Evolutionary conservation across 257 asterid species (phyloP), one percentile per base, ranked within the genome.

Genomic region (Eustoma russellianum): DNA sequence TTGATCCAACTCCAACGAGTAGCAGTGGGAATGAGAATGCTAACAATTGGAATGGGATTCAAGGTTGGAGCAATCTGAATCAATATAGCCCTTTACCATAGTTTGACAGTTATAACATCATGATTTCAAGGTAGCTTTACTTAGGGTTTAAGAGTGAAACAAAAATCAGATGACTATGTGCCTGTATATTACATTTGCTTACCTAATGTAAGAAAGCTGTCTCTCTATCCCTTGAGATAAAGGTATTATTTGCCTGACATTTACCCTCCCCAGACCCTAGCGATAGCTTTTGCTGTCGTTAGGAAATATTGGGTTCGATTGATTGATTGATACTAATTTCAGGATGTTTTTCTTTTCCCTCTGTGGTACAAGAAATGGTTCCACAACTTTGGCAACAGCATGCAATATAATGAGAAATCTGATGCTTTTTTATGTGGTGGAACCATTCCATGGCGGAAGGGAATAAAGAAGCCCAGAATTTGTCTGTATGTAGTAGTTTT

Each of bases 21-120:
- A 38, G 57, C 77, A 50, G 74, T 52, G 60, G 64, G 41, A 69
- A 46, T 40, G 80, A 69, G 3, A 65, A 50, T 47, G 50, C 75
- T 56, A 59, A 64, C 50, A 77, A 62, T 56, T 77, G 97, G 90
- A 83, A 56, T 68, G 85, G 76, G 14, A 65, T 74, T 66, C 86
- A 77, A 66, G 74, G 80, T 30, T 87, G 92, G 93, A 70, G 44
- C 50, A 79, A 72, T 65, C 56, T 83, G 66, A 68, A 74, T 54
- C 77, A 79, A 17, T 87, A 70, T 71, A 74, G 64, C 75, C 65
- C 78, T 53, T 61, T 81, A 33, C 88, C 91, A 14, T 76, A 68
- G 57, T 41, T 54, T 19, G 43, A 34, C 38, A 44, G 9, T 38
- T 7, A 38, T 38, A 7, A 24, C 12, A 38, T 38, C 43, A 38